Evolutionary conservation across 208 protist species (phyloP).

Genomic region (Crithidia fasciculata): DNA sequence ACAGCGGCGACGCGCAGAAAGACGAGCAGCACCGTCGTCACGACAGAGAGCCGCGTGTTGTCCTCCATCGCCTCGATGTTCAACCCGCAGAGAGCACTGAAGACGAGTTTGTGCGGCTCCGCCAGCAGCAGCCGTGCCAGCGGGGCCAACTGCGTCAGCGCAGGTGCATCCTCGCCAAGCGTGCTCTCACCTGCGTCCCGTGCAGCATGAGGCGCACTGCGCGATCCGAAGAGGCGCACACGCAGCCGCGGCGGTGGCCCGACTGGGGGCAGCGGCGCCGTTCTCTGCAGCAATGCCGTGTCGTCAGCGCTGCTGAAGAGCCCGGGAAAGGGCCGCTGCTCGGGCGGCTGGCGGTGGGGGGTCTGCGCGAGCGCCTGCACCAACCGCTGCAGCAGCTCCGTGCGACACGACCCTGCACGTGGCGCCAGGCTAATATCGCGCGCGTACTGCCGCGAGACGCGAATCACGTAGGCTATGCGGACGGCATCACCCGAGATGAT

Average conservation of each 20-base stretch:
- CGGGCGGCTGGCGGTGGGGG: constrained; percentile 56
- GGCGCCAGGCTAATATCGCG: constrained; percentile 27
- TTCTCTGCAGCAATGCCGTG: constrained; percentile 40
- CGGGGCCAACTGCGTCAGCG: constrained; percentile 37
- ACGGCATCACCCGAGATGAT: constrained; percentile 60
- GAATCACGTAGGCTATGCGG: constrained; percentile 54
- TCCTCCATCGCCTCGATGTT: constrained; percentile 72
- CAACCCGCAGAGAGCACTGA: constrained; percentile 57
- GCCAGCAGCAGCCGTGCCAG: constrained; percentile 50
- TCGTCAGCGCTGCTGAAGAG: constrained; percentile 48
- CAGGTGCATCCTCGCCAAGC: constrained; percentile 12
- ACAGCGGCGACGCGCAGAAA: constrained; percentile 65
- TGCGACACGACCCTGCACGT: not conserved
- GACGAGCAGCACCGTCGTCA: constrained; percentile 75
- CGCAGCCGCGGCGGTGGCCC: constrained; percentile 44
- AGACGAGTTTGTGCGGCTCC: constrained; percentile 78
- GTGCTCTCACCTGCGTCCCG: too few relatives aligned
- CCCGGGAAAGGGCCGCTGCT: constrained; percentile 54
- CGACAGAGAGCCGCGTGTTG: constrained; percentile 66
- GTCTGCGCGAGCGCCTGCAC: constrained; percentile 38
- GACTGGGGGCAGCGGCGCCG: constrained; percentile 37
- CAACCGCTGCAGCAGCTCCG: constrained; percentile 42
- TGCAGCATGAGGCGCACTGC: too few relatives aligned
- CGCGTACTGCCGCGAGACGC: constrained; percentile 41
- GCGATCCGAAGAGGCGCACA: constrained; percentile 28